Evolutionary conservation across 139 green algal species (phyloP).

Genomic region (Protoeuglena noctilucae): DNA sequence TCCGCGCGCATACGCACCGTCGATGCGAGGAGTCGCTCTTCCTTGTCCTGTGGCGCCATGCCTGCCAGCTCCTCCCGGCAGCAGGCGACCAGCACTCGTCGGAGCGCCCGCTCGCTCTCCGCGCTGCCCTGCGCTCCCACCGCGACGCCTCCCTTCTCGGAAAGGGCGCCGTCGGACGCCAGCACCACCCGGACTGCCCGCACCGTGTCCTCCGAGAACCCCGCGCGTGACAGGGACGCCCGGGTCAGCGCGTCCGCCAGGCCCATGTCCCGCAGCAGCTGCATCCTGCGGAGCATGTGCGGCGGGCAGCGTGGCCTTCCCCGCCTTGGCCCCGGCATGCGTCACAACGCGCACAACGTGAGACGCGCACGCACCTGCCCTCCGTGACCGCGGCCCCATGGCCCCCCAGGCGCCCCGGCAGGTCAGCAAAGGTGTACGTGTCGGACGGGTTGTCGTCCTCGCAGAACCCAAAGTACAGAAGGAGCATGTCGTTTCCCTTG

Average conservation of each 20-base stretch:
- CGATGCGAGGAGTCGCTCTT: not conserved
- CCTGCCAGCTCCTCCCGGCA: not conserved
- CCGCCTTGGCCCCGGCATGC: no score
- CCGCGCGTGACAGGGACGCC: not conserved
- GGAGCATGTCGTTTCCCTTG: conserved; percentile 1
- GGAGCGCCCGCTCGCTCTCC: not conserved
- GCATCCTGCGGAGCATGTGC: no score
- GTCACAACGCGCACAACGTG: no score
- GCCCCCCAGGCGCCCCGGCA: not conserved
- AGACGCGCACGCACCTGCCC: no score
- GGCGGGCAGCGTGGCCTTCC: no score
- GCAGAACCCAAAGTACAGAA: conserved; percentile 1
- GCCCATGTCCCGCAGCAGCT: not conserved
- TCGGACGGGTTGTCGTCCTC: conserved; percentile 3
- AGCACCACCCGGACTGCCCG: not conserved
- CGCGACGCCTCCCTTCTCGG: no score
- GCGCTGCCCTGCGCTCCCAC: not conserved
- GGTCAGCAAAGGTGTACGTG: not conserved
- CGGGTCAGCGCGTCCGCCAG: not conserved
- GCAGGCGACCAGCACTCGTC: not conserved
- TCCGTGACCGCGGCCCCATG: not conserved
- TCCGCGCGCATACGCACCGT: no score
- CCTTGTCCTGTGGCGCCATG: not conserved
- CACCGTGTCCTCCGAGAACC: not conserved
- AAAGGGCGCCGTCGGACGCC: not conserved